Evolutionary conservation across 352 stramenopile species (phyloP).

Genomic region (Globisporangium cystogenes): DNA sequence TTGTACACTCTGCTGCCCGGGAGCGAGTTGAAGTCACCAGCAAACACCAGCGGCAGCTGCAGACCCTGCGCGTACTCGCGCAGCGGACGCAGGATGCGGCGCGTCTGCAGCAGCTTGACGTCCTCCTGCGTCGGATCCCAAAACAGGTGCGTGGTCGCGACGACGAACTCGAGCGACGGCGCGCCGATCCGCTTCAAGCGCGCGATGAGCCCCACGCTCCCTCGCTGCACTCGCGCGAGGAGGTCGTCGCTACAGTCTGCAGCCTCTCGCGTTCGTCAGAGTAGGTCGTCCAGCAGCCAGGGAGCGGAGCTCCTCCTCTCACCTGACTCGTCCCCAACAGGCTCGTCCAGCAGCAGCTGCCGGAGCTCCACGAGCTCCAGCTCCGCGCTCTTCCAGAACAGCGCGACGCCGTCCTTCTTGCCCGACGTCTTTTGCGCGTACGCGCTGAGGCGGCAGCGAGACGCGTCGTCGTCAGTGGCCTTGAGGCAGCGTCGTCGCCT

Average conservation of each 20-base stretch:
- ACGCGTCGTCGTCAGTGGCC: no score
- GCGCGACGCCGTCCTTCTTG: constrained; percentile 65
- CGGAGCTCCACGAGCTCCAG: constrained; percentile 37
- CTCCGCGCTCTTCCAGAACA: constrained; percentile 63
- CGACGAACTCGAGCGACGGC: constrained; percentile 37
- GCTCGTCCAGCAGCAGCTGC: constrained; percentile 41
- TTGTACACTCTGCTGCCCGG: constrained; percentile 69
- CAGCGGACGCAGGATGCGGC: constrained; percentile 43
- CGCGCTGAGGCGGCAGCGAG: constrained; percentile 19
- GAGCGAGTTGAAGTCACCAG: constrained; percentile 82
- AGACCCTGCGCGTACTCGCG: constrained; percentile 23
- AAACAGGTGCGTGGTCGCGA: constrained; percentile 83
- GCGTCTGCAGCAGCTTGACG: constrained; percentile 74
- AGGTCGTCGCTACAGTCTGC: constrained; percentile 53
- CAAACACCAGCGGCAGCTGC: constrained; percentile 40
- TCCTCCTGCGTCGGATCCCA: constrained; percentile 82
- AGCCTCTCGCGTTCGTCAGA: neutral
- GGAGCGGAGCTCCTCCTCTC: no score
- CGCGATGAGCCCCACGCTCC: constrained; percentile 51
- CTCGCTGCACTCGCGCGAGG: constrained; percentile 32
- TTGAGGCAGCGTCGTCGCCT: neutral
- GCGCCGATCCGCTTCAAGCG: constrained; percentile 41
- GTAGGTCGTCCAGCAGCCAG: neutral
- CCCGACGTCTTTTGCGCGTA: constrained; percentile 63
- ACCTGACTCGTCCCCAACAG: constrained; percentile 52